Evolutionary conservation across 345 rosid genomes (phyloP).

Genomic region (Corchorus capsularis): DNA sequence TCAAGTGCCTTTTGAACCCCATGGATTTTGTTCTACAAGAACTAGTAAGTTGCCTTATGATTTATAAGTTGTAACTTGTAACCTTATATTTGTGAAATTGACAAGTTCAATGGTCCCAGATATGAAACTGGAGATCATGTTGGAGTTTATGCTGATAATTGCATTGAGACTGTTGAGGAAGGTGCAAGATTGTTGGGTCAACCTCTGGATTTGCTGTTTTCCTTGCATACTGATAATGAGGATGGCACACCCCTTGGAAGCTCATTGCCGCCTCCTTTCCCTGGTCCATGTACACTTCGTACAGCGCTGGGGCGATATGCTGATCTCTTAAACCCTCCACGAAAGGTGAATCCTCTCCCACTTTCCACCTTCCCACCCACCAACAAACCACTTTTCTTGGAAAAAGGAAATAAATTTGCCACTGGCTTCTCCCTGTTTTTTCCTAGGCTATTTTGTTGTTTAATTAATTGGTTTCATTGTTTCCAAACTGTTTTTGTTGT

Average conservation of each 20-base stretch:
- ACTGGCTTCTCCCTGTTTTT: not conserved
- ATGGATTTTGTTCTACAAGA: not conserved
- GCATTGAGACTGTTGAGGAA: slow-evolving; percentile 72
- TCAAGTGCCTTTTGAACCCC: not conserved
- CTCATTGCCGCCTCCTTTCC: slow-evolving; percentile 78
- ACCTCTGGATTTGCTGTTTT: slow-evolving; percentile 66
- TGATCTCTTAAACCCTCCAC: slow-evolving; percentile 80
- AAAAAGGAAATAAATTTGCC: not conserved
- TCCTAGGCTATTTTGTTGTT: not conserved
- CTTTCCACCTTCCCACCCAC: not conserved
- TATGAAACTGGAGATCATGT: slow-evolving; percentile 98
- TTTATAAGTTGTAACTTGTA: slow-evolving; percentile 1
- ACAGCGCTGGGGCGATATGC: slow-evolving; percentile 68
- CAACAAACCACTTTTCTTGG: not conserved
- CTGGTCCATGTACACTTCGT: slow-evolving; percentile 75
- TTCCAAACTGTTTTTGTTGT: slow-evolving; percentile 8
- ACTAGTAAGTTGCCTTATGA: slow-evolving; percentile 1
- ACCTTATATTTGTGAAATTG: not conserved
- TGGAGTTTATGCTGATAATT: slow-evolving; percentile 78
- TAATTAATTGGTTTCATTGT: not conserved
- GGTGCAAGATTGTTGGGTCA: slow-evolving; percentile 68
- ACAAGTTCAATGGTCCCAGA: slow-evolving; percentile 38
- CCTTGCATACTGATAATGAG: slow-evolving; percentile 73
- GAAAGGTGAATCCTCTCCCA: slow-evolving; percentile 47
- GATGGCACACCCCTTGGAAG: slow-evolving; percentile 76